These are phyloP conservation scores for Lactarius quietus DNA, from an alignment of 768 basidiomycete species.

Conservation along the genomic window DNA sequence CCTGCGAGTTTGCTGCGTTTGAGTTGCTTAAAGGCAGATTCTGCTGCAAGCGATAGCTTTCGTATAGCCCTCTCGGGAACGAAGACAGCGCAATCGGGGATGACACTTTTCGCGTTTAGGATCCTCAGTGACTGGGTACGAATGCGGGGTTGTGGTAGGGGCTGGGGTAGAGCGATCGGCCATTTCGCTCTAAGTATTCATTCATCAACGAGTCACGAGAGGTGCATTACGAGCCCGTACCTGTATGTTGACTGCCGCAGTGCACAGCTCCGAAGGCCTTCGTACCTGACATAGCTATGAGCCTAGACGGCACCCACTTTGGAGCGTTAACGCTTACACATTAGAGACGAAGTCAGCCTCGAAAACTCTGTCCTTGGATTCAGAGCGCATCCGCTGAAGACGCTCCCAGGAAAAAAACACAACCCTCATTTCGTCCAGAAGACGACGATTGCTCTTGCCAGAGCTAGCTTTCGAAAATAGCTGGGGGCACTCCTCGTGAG, in stretches of 20 bases:
- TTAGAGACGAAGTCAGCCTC: conserved; percentile 55
- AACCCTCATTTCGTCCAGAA: conserved; percentile 38
- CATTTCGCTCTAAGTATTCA: conserved; percentile 42
- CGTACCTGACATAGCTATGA: conserved; percentile 37
- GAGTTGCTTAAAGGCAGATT: conserved; percentile 48
- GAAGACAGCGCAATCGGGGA: conserved; percentile 50
- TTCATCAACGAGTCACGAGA: conserved; percentile 11
- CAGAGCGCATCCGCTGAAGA: conserved; percentile 40
- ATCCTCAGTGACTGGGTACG: conserved; percentile 36
- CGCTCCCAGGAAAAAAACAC: conserved; percentile 47
- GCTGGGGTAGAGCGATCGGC: conserved; percentile 46
- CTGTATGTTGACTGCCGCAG: conserved; percentile 41
- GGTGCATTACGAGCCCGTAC: conserved; percentile 30
- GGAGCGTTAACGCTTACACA: conserved; percentile 39
- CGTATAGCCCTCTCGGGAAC: conserved; percentile 40
- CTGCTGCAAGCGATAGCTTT: conserved; percentile 41
- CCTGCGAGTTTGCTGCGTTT: conserved; percentile 39
- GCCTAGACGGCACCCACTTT: background rate
- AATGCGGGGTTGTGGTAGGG: conserved; percentile 32
- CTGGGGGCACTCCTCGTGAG: conserved; percentile 35
- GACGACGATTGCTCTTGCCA: conserved; percentile 26
- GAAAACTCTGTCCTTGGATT: conserved; percentile 45
- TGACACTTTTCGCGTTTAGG: conserved; percentile 44
- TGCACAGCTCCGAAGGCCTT: conserved; percentile 46
- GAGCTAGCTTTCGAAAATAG: conserved; percentile 38